Evolutionary conservation across 441 rosid genomes (phyloP).

Genomic region (Isatis lusitanica): DNA sequence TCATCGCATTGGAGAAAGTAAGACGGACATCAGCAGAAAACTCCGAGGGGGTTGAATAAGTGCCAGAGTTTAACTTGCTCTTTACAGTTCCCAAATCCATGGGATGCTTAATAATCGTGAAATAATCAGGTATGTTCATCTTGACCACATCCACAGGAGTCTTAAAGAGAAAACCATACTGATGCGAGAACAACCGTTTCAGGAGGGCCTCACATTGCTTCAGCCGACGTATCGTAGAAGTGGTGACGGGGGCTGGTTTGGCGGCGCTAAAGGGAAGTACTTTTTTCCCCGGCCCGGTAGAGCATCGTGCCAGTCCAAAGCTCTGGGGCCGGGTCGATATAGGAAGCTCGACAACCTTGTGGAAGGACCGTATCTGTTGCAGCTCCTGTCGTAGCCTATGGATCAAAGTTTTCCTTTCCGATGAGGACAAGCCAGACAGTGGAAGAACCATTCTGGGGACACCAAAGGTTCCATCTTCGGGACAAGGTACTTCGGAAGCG

Average conservation of each 20-base stretch:
- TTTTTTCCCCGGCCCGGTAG: constrained; percentile 47
- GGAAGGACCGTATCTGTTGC: constrained; percentile 56
- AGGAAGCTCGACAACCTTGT: constrained; percentile 44
- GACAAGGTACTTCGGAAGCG: constrained; percentile 47
- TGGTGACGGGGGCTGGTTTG: constrained; percentile 35
- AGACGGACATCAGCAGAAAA: constrained; percentile 81
- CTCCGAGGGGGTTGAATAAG: constrained; percentile 53
- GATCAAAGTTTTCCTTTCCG: constrained; percentile 54
- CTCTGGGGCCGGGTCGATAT: constrained; percentile 43
- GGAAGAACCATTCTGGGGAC: constrained; percentile 56
- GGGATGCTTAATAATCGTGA: constrained; percentile 70
- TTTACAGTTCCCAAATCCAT: constrained; percentile 92
- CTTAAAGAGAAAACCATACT: constrained; percentile 60
- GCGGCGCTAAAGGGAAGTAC: constrained; percentile 37
- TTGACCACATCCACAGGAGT: constrained; percentile 70
- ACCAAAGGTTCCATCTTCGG: constrained; percentile 42
- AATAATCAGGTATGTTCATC: constrained; percentile 84
- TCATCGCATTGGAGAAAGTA: constrained; percentile 78
- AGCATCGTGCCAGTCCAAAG: constrained; percentile 38
- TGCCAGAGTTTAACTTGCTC: constrained; percentile 55
- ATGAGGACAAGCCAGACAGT: constrained; percentile 58
- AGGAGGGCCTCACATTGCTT: constrained; percentile 70
- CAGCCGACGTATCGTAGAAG: constrained; percentile 40
- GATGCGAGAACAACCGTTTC: constrained; percentile 58
- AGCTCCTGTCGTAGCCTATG: constrained; percentile 62